Conservation (phyloP, 106 monocot genomes). For the Platanthera guangdongensis region DNA sequence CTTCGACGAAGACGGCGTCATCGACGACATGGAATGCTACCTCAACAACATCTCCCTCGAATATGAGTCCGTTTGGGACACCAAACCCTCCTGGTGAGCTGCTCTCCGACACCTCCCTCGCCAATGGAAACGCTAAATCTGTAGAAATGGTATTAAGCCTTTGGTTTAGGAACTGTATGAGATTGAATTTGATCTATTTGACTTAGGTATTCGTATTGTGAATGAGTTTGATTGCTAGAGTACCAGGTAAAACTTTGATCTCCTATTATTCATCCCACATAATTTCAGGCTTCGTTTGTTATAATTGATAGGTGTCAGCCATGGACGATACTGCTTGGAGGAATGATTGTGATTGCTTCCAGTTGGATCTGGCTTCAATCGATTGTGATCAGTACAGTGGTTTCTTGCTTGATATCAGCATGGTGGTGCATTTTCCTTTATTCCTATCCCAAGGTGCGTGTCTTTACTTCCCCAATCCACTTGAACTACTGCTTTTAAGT, state of each 20-base stretch:
- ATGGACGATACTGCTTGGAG: slow-evolving; percentile 92
- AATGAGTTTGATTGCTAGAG: no score
- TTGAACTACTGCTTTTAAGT: background rate
- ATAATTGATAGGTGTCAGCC: slow-evolving; percentile 73
- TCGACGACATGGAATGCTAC: slow-evolving; percentile 86
- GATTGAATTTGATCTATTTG: no score
- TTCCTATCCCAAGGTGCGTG: slow-evolving; percentile 77
- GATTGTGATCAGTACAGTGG: slow-evolving; percentile 29
- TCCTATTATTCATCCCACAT: background rate
- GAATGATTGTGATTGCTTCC: slow-evolving; percentile 28
- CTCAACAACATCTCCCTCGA: slow-evolving; percentile 83
- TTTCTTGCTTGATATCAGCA: slow-evolving; percentile 41
- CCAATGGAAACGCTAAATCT: no score
- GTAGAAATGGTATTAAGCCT: background rate
- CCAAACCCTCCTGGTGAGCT: slow-evolving; percentile 87
- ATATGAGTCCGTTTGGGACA: slow-evolving; percentile 98
- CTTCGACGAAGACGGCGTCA: slow-evolving; percentile 59
- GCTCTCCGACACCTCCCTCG: background rate
- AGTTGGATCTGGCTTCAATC: slow-evolving; percentile 84
- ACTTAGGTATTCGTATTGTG: no score
- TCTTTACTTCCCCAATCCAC: background rate
- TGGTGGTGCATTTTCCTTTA: slow-evolving; percentile 97
- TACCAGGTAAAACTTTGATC: background rate
- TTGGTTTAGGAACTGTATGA: background rate
- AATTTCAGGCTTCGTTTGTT: background rate